These are phyloP conservation scores for Linum lewisii DNA, from an alignment of 345 rosid genomes.

Conservation along the genomic window DNA sequence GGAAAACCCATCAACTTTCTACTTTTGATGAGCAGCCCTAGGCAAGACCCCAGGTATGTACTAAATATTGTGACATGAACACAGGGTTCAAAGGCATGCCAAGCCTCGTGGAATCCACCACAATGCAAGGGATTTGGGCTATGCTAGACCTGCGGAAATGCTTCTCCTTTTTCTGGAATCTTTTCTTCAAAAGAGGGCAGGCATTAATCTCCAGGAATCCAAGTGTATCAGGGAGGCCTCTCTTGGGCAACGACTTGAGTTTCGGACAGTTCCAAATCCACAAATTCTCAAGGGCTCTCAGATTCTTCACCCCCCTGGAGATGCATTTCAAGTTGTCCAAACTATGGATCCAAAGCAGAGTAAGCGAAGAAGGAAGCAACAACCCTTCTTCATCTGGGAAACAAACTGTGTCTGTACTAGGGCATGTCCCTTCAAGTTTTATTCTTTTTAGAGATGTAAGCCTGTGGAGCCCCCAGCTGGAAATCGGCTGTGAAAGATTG, in stretches of 20 bases:
- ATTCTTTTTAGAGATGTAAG: slow-evolving; percentile 22
- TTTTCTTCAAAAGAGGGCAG: slow-evolving; percentile 10
- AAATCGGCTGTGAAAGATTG: slow-evolving; percentile 20
- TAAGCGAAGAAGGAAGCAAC: slow-evolving; percentile 21
- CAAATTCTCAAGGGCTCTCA: slow-evolving; percentile 15
- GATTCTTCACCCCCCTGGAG: slow-evolving; percentile 19
- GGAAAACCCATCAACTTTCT: no score
- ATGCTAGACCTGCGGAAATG: not conserved
- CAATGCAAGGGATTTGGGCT: not conserved
- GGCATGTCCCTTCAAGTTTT: slow-evolving; percentile 27
- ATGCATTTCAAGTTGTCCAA: slow-evolving; percentile 15
- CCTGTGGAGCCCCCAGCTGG: slow-evolving; percentile 23
- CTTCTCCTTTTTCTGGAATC: not conserved
- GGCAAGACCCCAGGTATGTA: not conserved
- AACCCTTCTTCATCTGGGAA: slow-evolving; percentile 24
- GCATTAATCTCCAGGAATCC: slow-evolving; percentile 18
- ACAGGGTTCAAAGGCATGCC: not conserved
- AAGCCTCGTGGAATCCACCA: not conserved
- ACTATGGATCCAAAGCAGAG: slow-evolving; percentile 19
- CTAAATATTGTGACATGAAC: not conserved
- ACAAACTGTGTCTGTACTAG: slow-evolving; percentile 15
- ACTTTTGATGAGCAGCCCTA: not conserved
- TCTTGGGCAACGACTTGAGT: slow-evolving; percentile 20
- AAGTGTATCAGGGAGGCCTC: slow-evolving; percentile 28
- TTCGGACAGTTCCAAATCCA: slow-evolving; percentile 27